These are phyloP conservation scores for Tolypocladium endophyticum DNA, from an alignment of 2,329 filamentous ascomycete genomes.

Conservation along the genomic window DNA sequence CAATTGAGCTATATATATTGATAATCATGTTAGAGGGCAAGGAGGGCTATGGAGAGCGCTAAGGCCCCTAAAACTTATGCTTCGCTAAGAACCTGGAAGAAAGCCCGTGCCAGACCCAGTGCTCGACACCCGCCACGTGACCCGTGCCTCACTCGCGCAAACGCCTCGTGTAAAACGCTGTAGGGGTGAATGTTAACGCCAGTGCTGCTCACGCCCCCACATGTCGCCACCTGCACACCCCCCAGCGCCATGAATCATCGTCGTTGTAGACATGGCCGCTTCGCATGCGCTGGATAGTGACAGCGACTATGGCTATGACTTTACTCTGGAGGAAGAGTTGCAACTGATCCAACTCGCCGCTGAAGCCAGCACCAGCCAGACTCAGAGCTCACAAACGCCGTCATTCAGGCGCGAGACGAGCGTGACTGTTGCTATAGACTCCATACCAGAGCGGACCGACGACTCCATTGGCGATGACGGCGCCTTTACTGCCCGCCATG, in stretches of 20 bases:
- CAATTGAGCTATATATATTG: too few species aligned
- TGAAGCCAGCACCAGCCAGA: conserved; percentile 3
- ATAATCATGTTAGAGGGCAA: too few species aligned
- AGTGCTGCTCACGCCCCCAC: background rate
- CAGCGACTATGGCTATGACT: conserved; percentile 35
- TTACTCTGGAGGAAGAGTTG: conserved; percentile 35
- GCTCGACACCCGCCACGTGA: background rate
- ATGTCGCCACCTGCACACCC: background rate
- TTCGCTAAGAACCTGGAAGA: background rate
- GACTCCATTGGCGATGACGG: background rate
- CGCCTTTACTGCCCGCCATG: background rate
- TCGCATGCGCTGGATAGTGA: conserved; percentile 18
- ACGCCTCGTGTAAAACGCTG: background rate
- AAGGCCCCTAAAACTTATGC: too few species aligned
- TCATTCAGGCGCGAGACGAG: background rate
- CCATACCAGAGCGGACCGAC: conserved; percentile 11
- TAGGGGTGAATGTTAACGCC: background rate
- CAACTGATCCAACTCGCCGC: conserved; percentile 23
- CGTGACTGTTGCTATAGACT: conserved; percentile 9
- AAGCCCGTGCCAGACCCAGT: background rate
- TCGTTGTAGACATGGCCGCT: conserved; percentile 3
- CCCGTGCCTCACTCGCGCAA: background rate
- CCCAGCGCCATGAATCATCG: background rate
- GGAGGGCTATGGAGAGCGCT: too few species aligned
- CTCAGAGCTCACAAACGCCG: background rate